A percentile compares a stretch with the other conserved stretches of the same genome.
Evolutionary conservation across 1,284 basidiomycete genomes (phyloP).

Genomic region (Fomitopsis schrenkii): DNA sequence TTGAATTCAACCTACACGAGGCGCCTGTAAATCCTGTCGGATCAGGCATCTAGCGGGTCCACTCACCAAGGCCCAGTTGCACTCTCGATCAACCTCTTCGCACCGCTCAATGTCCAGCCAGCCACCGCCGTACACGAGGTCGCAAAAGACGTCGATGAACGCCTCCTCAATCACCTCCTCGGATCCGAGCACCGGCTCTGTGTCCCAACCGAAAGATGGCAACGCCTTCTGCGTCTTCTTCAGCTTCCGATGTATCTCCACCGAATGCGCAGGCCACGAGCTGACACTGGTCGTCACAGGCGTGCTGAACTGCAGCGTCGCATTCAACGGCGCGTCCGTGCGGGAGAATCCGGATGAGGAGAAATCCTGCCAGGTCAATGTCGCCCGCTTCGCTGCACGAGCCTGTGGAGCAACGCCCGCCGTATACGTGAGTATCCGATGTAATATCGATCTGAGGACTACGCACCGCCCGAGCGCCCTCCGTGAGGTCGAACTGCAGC

Average conservation of each 20-base stretch:
- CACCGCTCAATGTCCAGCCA: constrained; percentile 75
- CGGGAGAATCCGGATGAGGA: constrained; percentile 77
- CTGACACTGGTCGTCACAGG: constrained; percentile 64
- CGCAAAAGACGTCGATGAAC: constrained; percentile 85
- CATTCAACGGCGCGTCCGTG: constrained; percentile 65
- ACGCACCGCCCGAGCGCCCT: constrained; percentile 76
- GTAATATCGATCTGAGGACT: background rate
- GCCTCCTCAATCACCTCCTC: constrained; percentile 82
- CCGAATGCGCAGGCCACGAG: constrained; percentile 69
- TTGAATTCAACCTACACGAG: constrained; percentile 77
- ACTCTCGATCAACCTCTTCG: constrained; percentile 77
- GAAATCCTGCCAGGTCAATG: constrained; percentile 86
- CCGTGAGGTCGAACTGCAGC: constrained; percentile 83
- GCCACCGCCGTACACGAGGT: constrained; percentile 76
- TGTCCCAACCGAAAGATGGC: constrained; percentile 83
- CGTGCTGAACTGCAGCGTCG: constrained; percentile 77
- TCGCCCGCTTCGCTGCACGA: constrained; percentile 67
- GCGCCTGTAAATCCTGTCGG: background rate
- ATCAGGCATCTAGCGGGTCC: background rate
- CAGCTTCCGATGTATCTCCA: constrained; percentile 70
- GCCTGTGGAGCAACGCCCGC: constrained; percentile 38
- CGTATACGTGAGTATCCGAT: background rate
- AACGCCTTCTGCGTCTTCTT: constrained; percentile 80
- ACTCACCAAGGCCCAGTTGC: constrained; percentile 88
- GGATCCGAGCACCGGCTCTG: constrained; percentile 66